phyloP scores from a whole-genome alignment of 208 protist genomes.

The Acanthamoeba rhysodes region DNA sequence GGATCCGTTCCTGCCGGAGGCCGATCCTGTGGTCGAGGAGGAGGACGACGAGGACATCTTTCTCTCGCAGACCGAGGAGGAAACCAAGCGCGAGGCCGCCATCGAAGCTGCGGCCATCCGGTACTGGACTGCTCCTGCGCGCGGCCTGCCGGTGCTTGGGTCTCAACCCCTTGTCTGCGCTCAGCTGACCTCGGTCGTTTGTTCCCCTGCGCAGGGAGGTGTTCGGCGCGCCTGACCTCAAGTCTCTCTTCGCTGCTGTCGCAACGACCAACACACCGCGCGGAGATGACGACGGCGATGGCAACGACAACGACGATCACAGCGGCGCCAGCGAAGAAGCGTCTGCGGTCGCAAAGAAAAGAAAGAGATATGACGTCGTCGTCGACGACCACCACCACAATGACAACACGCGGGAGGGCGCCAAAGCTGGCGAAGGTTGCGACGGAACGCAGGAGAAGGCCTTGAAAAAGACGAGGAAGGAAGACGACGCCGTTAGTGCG shows the following conservation, averaged over 20 bases:
- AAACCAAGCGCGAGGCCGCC: slow-evolving; percentile 2
- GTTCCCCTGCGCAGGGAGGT: background rate
- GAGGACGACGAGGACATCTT: slow-evolving; percentile 36
- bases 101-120: background rate
- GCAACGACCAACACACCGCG: background rate
- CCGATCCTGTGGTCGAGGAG: background rate
- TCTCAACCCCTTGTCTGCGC: background rate
- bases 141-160: no score
- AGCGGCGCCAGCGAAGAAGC: no score
- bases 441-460: background rate
- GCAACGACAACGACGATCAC: background rate
- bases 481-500: background rate
- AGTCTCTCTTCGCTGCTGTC: background rate
- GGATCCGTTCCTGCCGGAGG: slow-evolving; percentile 17
- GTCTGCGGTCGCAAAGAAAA: background rate
- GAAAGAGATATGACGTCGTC: no score
- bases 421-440: background rate
- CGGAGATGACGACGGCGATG: background rate
- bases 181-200: background rate
- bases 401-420: no score
- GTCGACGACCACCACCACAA: no score
- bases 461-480: background rate
- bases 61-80: slow-evolving; percentile 27
- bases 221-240: slow-evolving; percentile 16
- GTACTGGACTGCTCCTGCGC: background rate